These are phyloP conservation scores for carrot (Daucus carota) DNA, from an alignment of 129 eudicot species.

Conservation along the genomic window DNA sequence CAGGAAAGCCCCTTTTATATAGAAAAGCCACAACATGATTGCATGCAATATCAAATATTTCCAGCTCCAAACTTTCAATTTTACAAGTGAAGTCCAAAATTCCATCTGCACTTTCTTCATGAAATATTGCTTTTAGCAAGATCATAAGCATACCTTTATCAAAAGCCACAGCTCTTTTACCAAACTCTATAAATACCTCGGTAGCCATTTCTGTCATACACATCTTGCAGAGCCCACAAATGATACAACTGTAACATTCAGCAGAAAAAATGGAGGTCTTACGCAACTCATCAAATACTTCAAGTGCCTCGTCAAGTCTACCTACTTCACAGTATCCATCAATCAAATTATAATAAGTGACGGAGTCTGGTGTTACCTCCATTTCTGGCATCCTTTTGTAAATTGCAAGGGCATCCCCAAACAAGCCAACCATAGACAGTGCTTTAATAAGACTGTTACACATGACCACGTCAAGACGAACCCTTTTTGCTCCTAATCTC, in stretches of 20 bases:
- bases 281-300: conserved; percentile 55
- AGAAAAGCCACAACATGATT: conserved; percentile 47
- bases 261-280: conserved; percentile 39
- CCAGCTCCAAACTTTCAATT: conserved; percentile 20
- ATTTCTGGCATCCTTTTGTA: conserved; percentile 45
- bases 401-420: conserved; percentile 46
- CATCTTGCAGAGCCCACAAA: conserved; percentile 45
- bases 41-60: conserved; percentile 31
- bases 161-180: conserved; percentile 36
- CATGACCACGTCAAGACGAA: conserved; percentile 51
- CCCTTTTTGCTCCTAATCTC: conserved; percentile 45
- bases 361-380: conserved; percentile 40
- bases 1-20: conserved; percentile 36
- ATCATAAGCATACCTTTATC: conserved; percentile 27
- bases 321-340: conserved; percentile 61
- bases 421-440: conserved; percentile 45
- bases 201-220: conserved; percentile 55
- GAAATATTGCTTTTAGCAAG: conserved; percentile 29
- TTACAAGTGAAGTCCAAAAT: conserved; percentile 26
- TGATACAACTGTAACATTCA: conserved; percentile 48
- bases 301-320: conserved; percentile 62
- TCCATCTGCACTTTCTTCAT: conserved; percentile 37
- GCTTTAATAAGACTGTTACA: conserved; percentile 62
- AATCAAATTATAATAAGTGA: conserved; percentile 55
- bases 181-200: conserved; percentile 54